A percentile compares a stretch with the other conserved stretches of the same genome.
These are phyloP conservation scores for Skeletonema tropicum DNA, from an alignment of 108 stramenopile genomes.

Conservation along the genomic window DNA sequence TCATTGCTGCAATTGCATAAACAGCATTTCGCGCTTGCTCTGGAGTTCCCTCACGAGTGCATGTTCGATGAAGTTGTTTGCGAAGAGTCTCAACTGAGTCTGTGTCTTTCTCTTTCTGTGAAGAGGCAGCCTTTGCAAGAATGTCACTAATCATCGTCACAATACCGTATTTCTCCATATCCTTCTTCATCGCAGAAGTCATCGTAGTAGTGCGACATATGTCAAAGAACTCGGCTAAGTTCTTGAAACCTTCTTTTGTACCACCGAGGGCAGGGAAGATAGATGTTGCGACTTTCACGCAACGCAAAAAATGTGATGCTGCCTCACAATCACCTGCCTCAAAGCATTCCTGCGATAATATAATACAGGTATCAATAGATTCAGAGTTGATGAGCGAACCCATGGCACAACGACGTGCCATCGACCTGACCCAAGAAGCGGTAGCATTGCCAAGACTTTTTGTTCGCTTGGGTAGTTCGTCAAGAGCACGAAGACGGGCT, in stretches of 20 bases:
- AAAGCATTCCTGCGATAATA: slow-evolving; percentile 77
- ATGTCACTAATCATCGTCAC: slow-evolving; percentile 69
- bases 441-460: slow-evolving; percentile 61
- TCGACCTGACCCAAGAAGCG: slow-evolving; percentile 60
- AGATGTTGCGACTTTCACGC: slow-evolving; percentile 54
- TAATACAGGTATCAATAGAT: slow-evolving; percentile 67
- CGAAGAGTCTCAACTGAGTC: slow-evolving; percentile 33
- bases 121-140: slow-evolving; percentile 60
- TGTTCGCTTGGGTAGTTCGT: slow-evolving; percentile 82
- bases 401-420: slow-evolving; percentile 79
- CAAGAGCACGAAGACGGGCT: slow-evolving; percentile 74
- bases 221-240: slow-evolving; percentile 64
- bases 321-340: slow-evolving; percentile 59
- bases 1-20: slow-evolving; percentile 61
- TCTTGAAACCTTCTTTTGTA: slow-evolving; percentile 57
- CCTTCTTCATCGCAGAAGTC: slow-evolving; percentile 32
- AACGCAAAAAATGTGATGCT: slow-evolving; percentile 58
- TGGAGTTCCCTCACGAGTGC: slow-evolving; percentile 71
- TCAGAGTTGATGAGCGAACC: slow-evolving; percentile 73
- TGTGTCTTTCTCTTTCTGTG: slow-evolving; percentile 33
- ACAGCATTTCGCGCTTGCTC: slow-evolving; percentile 87
- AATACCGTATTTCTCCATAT: slow-evolving; percentile 57
- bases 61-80: slow-evolving; percentile 56
- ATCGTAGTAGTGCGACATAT: slow-evolving; percentile 35
- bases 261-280: slow-evolving; percentile 62